phyloP scores from a whole-genome alignment of 1,139 yeast genomes.

The Geotrichum australiense region DNA sequence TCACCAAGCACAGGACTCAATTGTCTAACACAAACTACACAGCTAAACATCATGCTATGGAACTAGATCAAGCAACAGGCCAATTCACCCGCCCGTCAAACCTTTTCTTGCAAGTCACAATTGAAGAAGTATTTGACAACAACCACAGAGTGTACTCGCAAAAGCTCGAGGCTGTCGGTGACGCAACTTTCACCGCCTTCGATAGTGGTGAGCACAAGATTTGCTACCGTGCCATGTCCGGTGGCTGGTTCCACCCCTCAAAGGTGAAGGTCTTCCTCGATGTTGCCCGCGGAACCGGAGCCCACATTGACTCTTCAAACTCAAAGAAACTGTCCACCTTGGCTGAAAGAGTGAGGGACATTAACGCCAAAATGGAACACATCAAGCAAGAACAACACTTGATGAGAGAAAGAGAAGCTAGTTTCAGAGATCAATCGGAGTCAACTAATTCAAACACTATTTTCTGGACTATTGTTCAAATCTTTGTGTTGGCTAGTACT shows the following conservation, averaged over 20 bases:
- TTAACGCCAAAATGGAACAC: slow-evolving; percentile 49
- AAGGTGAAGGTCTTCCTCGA: slow-evolving; percentile 45
- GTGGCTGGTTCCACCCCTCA: slow-evolving; percentile 49
- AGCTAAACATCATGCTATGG: slow-evolving; percentile 50
- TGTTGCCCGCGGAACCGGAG: slow-evolving; percentile 48
- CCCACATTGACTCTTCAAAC: slow-evolving; percentile 46
- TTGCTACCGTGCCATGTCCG: slow-evolving; percentile 59
- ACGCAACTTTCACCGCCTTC: slow-evolving; percentile 60
- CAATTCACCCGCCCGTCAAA: slow-evolving; percentile 43
- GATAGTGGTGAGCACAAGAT: slow-evolving; percentile 69
- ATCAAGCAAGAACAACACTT: slow-evolving; percentile 59
- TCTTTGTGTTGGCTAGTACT: slow-evolving; percentile 47
- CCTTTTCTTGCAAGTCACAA: slow-evolving; percentile 45
- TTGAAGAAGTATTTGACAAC: slow-evolving; percentile 59
- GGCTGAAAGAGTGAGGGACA: slow-evolving; percentile 46
- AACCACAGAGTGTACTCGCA: slow-evolving; percentile 65
- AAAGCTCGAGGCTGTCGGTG: slow-evolving; percentile 51
- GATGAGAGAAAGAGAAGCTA: slow-evolving; percentile 63
- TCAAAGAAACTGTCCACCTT: slow-evolving; percentile 44
- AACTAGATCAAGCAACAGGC: slow-evolving; percentile 41
- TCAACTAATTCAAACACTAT: slow-evolving; percentile 57
- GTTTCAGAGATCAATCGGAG: slow-evolving; percentile 62
- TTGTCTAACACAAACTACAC: background rate
- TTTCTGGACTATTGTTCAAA: slow-evolving; percentile 58
- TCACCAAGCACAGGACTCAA: no score